Evolutionary conservation across 2,329 filamentous ascomycete genomes (phyloP), one percentile per base, ranked within the genome.

Genomic region (Cadophora gregata): DNA sequence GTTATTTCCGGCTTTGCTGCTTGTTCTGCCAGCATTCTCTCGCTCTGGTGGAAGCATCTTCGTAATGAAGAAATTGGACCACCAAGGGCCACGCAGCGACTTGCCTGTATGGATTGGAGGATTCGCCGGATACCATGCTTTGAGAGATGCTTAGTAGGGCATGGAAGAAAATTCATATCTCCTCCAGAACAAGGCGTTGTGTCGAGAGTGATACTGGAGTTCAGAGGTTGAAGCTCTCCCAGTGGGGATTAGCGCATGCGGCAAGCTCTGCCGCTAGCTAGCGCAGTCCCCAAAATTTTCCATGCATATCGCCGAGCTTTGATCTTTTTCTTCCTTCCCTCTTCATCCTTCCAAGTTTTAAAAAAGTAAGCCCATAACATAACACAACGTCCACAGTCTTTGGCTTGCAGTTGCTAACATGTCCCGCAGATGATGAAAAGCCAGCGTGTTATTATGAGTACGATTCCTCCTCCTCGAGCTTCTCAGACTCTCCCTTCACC

Each of bases 261-360:
- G 56, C 33, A 45, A 50, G 12, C 12, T 65, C 67, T 67, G 67
- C 53, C 68, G 64, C 12, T 63, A 60, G 64, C 12, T 63, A 60
- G 69, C 64, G 68, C 21, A 6, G 8, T 10, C 4, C 59, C 16
- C 55, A 63, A 72, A 59, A 72, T 55, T 65, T 47, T 75, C 70
- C 67, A 67, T 68, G 67, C 65, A 75, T 75, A 77, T 77, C 62
- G 69, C 72, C 16, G 73, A 69, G 69, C 79, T 78, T 75, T 80
- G 45, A 16, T 62, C 42, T 66, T 67, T 72, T 25, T 69, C 80
- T 81, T 84, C 80, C 80, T 81, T 84, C 80, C 85, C 85, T 89
- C 86, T 90, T 89, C 86, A 95, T 93, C 94, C 93, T 97, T 97
- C 94, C 93, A 93, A 92, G 94, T 97, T 96, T 97, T 96, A 91